These are phyloP conservation scores for Naganishia albida DNA, from an alignment of 1,284 basidiomycete genomes.

Conservation along the genomic window DNA sequence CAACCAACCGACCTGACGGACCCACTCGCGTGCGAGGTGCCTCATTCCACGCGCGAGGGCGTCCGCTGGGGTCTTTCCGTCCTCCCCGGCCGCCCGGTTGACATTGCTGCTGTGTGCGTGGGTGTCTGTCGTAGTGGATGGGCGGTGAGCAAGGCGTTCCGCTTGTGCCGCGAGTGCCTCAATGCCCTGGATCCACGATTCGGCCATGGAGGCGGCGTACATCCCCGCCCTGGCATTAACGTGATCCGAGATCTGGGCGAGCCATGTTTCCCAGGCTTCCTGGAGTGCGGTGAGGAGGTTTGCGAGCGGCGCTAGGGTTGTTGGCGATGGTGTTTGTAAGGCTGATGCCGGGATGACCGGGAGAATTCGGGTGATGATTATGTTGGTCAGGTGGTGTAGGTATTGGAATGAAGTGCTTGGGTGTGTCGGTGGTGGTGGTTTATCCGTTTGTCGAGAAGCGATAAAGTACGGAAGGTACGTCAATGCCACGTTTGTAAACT, in stretches of 20 bases:
- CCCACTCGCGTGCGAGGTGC: slow-evolving; percentile 2
- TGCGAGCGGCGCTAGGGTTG: background rate
- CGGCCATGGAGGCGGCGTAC: slow-evolving; percentile 19
- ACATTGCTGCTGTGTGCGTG: background rate
- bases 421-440: background rate
- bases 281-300: slow-evolving; percentile 1
- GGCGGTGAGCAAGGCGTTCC: background rate
- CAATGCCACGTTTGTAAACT: slow-evolving; percentile 9
- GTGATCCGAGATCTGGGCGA: slow-evolving; percentile 6
- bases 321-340: background rate
- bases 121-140: background rate
- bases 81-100: background rate
- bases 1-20: slow-evolving; percentile 18
- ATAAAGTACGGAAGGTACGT: slow-evolving; percentile 25
- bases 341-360: background rate
- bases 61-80: background rate
- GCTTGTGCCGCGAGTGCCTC: background rate
- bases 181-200: slow-evolving; percentile 16
- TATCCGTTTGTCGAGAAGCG: background rate
- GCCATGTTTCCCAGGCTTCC: slow-evolving; percentile 12
- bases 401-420: slow-evolving; percentile 20
- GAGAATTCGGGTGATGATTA: slow-evolving; percentile 13
- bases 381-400: slow-evolving; percentile 9
- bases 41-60: background rate
- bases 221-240: slow-evolving; percentile 19